Conservation (phyloP, 192 early-diverging fungal species). For the Coemansia sp. region DNA sequence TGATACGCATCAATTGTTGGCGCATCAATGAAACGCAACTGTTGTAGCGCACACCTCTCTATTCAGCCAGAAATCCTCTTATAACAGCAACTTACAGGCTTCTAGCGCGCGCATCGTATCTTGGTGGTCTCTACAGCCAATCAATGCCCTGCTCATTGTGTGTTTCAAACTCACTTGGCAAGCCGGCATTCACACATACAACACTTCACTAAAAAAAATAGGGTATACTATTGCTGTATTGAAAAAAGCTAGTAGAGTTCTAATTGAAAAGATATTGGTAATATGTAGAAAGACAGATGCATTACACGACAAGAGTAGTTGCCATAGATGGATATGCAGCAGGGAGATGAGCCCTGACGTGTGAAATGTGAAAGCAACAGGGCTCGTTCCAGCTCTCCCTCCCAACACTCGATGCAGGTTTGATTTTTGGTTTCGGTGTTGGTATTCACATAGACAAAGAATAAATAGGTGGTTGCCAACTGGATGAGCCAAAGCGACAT, state of each 20-base stretch:
- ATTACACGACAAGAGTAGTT: not conserved
- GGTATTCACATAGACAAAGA: not conserved
- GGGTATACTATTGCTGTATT: not conserved
- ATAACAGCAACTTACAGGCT: not conserved
- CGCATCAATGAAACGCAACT: not conserved
- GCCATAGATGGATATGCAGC: not conserved
- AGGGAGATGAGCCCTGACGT: slow-evolving; percentile 1
- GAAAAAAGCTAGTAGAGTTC: not conserved
- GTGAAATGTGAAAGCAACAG: not conserved
- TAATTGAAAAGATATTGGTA: not conserved
- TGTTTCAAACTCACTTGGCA: not conserved
- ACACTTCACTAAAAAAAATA: not conserved
- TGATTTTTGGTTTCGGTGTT: not conserved
- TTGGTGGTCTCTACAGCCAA: not conserved
- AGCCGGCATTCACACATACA: not conserved
- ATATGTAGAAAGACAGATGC: not conserved
- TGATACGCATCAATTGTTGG: not conserved
- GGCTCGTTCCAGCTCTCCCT: not conserved
- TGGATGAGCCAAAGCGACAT: not conserved
- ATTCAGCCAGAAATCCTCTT: not conserved
- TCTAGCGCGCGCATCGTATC: not conserved
- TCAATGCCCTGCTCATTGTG: not conserved
- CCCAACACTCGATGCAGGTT: slow-evolving; percentile 1
- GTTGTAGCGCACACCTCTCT: not conserved
- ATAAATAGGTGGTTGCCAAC: not conserved